Percentiles rank a stretch among this genome's conserved stretches.
phyloP scores from a whole-genome alignment of 2,329 filamentous ascomycete species.

The Alternaria brassicicola region DNA sequence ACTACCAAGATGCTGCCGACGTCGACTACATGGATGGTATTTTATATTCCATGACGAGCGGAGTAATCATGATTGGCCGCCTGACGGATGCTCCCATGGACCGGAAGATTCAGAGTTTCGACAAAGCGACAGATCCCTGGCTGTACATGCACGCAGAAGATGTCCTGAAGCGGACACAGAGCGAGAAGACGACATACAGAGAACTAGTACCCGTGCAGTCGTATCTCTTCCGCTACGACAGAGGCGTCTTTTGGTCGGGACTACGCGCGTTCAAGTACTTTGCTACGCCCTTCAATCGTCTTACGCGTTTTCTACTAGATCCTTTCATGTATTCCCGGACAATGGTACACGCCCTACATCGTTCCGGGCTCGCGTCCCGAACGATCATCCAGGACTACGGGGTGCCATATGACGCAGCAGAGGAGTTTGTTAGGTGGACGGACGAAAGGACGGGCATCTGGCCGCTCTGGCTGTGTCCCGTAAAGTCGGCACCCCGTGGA shows the following conservation, averaged over 20 bases:
- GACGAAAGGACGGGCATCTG: constrained; percentile 57
- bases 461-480: constrained; percentile 66
- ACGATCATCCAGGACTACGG: constrained; percentile 69
- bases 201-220: constrained; percentile 57
- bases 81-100: constrained; percentile 57
- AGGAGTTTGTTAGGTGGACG: constrained; percentile 61
- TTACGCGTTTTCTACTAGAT: constrained; percentile 65
- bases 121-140: constrained; percentile 69
- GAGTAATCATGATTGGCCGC: constrained; percentile 66
- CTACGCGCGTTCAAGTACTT: constrained; percentile 67
- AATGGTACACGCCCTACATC: constrained; percentile 68
- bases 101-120: constrained; percentile 55
- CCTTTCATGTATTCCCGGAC: constrained; percentile 66
- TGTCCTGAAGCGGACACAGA: constrained; percentile 22
- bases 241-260: constrained; percentile 70
- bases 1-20: constrained; percentile 49
- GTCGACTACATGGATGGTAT: constrained; percentile 75
- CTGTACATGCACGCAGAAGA: constrained; percentile 71
- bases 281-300: constrained; percentile 63
- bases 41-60: constrained; percentile 61
- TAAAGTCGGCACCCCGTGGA: constrained; percentile 35
- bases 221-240: constrained; percentile 67
- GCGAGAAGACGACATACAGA: constrained; percentile 20
- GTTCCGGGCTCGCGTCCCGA: constrained; percentile 60
- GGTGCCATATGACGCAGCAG: constrained; percentile 59